A percentile compares a stretch with the other conserved stretches of the same genome.
Evolutionary conservation across 768 basidiomycete species (phyloP).

Genomic region (Cyclocybe cylindracea): DNA sequence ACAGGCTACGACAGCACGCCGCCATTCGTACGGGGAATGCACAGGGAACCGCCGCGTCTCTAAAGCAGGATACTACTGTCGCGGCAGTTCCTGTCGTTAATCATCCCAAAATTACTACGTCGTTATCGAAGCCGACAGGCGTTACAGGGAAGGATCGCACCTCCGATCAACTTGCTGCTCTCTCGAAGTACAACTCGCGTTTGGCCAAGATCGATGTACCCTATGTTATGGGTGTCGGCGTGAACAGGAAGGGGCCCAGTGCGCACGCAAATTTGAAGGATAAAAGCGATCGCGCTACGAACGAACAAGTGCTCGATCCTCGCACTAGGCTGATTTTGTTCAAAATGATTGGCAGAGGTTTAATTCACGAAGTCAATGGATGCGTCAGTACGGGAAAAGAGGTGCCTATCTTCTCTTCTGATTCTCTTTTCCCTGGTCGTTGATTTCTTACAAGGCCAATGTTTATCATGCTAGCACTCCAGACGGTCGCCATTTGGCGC

Average conservation of each 20-base stretch:
- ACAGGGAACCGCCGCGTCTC: constrained; percentile 55
- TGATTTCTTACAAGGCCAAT: constrained; percentile 66
- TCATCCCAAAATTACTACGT: constrained; percentile 45
- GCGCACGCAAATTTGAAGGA: constrained; percentile 90
- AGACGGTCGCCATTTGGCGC: constrained; percentile 66
- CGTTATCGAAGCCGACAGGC: constrained; percentile 19
- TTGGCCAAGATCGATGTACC: constrained; percentile 76
- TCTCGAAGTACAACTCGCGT: constrained; percentile 76
- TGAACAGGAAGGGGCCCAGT: constrained; percentile 91
- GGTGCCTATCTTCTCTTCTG: constrained; percentile 43
- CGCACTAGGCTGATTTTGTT: constrained; percentile 93
- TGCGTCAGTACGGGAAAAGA: constrained; percentile 99
- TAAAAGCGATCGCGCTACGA: constrained; percentile 95
- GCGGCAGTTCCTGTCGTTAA: constrained; percentile 74
- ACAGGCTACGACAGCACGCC: constrained; percentile 89
- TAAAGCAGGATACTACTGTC: constrained; percentile 48
- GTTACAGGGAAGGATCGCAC: constrained; percentile 55
- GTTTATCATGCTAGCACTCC: constrained; percentile 87
- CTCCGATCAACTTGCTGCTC: constrained; percentile 68
- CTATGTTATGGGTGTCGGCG: constrained; percentile 67
- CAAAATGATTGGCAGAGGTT: constrained; percentile 91
- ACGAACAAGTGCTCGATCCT: constrained; percentile 95
- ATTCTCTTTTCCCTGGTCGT: constrained; percentile 4
- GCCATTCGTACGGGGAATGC: constrained; percentile 77
- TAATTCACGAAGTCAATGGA: constrained; percentile 90